These are phyloP conservation scores for Candida boidinii DNA, from an alignment of 805 yeast genomes.

Conservation along the genomic window DNA sequence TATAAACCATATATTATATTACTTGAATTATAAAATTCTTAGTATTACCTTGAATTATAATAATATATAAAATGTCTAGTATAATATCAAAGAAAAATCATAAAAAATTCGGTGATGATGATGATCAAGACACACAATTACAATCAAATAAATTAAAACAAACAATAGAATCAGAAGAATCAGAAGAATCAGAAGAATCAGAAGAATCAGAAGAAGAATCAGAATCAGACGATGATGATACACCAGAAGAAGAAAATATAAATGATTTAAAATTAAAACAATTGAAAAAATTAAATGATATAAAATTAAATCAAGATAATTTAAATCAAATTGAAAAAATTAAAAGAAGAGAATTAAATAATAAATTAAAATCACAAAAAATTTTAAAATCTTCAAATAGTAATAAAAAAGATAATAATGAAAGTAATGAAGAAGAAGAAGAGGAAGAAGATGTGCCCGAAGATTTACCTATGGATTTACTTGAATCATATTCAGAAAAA, in stretches of 20 bases:
- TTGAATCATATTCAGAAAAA: conserved; percentile 20
- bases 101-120: background rate
- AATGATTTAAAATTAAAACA: too few relatives aligned
- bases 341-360: conserved; percentile 3
- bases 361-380: background rate
- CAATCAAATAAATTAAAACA: background rate
- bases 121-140: background rate
- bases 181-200: background rate
- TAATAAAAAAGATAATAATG: too few relatives aligned
- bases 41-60: too few relatives aligned
- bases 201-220: conserved; percentile 2
- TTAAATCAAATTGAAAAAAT: conserved; percentile 2
- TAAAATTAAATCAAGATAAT: too few relatives aligned
- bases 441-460: conserved; percentile 22
- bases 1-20: too few relatives aligned
- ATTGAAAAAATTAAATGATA: too few relatives aligned
- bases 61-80: too few relatives aligned
- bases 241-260: conserved; percentile 40
- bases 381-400: background rate
- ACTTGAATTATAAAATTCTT: too few relatives aligned
- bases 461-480: conserved; percentile 30
- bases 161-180: background rate
- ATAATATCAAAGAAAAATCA: too few relatives aligned
- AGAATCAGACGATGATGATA: conserved; percentile 31
- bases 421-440: conserved; percentile 1